phyloP scores from a whole-genome alignment of 202 grass and related monocot genomes.

The Carex arenaria region DNA sequence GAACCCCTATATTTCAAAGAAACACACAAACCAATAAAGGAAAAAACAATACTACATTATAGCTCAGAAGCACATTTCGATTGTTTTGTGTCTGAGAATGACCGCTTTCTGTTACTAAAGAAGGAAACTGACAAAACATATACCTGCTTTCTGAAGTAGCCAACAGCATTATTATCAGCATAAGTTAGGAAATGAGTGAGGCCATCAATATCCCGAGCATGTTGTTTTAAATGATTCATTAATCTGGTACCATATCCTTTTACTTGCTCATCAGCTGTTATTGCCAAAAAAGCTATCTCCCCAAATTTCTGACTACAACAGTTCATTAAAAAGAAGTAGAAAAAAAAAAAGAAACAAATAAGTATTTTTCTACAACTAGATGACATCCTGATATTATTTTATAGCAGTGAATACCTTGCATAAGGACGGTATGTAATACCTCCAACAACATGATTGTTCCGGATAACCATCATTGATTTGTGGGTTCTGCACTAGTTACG shows the following conservation, averaged over 20 bases:
- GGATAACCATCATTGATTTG: slow-evolving; percentile 99
- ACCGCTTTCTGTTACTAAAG: background rate
- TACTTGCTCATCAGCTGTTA: slow-evolving; percentile 99
- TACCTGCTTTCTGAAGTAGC: slow-evolving; percentile 99
- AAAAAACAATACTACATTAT: background rate
- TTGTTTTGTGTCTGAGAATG: background rate
- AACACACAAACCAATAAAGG: background rate
- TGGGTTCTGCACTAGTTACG: slow-evolving; percentile 67
- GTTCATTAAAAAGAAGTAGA: background rate
- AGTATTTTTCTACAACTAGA: background rate
- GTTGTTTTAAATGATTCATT: slow-evolving; percentile 99
- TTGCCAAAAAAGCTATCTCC: slow-evolving; percentile 98
- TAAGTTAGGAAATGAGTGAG: slow-evolving; percentile 99
- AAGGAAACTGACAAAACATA: background rate
- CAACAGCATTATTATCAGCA: slow-evolving; percentile 98
- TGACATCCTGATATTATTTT: slow-evolving; percentile 8
- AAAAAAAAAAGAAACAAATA: background rate
- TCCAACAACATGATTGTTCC: slow-evolving; percentile 94
- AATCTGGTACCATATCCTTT: slow-evolving; percentile 98
- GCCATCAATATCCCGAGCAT: slow-evolving; percentile 91
- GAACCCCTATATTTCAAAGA: slow-evolving; percentile 66
- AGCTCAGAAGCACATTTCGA: background rate
- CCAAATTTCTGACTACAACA: slow-evolving; percentile 83
- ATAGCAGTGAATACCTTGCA: slow-evolving; percentile 49
- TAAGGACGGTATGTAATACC: slow-evolving; percentile 99